Evolutionary conservation across 805 yeast species (phyloP).

Genomic region (Yamadazyma olivae): DNA sequence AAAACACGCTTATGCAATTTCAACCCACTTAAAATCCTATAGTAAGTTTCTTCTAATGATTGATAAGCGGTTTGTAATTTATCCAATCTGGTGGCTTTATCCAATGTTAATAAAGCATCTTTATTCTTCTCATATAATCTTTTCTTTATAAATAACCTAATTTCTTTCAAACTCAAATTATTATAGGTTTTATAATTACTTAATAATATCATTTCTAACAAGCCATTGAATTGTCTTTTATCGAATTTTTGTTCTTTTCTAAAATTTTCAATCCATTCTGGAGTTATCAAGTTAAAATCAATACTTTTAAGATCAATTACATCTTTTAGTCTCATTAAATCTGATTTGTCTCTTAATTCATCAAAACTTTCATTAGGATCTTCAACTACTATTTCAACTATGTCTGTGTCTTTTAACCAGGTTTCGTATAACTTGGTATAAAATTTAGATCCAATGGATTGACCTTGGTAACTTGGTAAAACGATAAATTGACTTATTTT

Average conservation of each 20-base stretch:
- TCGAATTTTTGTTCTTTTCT: slow-evolving; percentile 57
- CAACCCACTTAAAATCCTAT: slow-evolving; percentile 44
- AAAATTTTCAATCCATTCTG: slow-evolving; percentile 39
- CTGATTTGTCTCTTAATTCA: slow-evolving; percentile 82
- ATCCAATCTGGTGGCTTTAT: slow-evolving; percentile 58
- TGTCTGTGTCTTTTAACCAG: slow-evolving; percentile 53
- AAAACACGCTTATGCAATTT: slow-evolving; percentile 4
- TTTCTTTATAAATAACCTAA: slow-evolving; percentile 65
- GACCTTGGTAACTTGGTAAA: slow-evolving; percentile 79
- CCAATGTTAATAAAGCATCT: slow-evolving; percentile 71
- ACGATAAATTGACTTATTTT: slow-evolving; percentile 86
- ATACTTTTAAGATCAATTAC: slow-evolving; percentile 23
- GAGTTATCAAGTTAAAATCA: slow-evolving; percentile 15
- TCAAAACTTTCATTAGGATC: slow-evolving; percentile 95
- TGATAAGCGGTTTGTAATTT: slow-evolving; percentile 75
- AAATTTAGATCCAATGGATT: slow-evolving; percentile 65
- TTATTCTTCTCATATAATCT: slow-evolving; percentile 75
- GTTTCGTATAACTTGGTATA: slow-evolving; percentile 53
- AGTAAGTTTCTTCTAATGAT: slow-evolving; percentile 68
- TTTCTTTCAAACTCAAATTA: slow-evolving; percentile 28
- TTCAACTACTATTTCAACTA: slow-evolving; percentile 80
- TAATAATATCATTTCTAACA: slow-evolving; percentile 71
- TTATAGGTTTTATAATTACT: slow-evolving; percentile 29
- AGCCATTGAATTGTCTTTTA: slow-evolving; percentile 71
- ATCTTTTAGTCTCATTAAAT: slow-evolving; percentile 40